Base-by-base conservation (phyloP, 148 eudicot genomes). In the Chenopodium quinoa region DNA sequence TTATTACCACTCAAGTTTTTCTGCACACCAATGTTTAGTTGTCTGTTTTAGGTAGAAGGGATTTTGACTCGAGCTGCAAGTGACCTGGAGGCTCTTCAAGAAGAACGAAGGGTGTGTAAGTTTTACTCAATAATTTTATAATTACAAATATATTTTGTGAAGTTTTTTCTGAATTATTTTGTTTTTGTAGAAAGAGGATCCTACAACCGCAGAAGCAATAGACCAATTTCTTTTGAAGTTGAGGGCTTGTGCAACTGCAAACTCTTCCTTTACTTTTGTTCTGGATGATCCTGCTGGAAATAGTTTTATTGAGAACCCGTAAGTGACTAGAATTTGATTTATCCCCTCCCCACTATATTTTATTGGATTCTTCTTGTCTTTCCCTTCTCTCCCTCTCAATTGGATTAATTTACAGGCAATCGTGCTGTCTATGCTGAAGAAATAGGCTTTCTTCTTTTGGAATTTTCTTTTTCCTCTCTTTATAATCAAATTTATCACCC, bases 231-330 rank as follows among this genome's bases (percentile, higher is more conserved):
- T 92, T 81, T 73, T 75, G 84, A 96, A 92, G 86, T 78, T 96
- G 85, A 91, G 84, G 86, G 90, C 93, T 58, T 96, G 92, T 90
- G 93, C 98, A 40, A 78, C 87, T 69, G 97, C 88, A 75, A 86
- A 84, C 25, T 92, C 93, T 66, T 78, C 94, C 56, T 96, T 92
- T 87, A 92, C 94, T 78, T 86, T 93, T 80, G 82, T 92, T 83
- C 88, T 96, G 79, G 99, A 93, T 79, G 99, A 96, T 88, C 99
- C 99, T 86, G 95, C 95, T 7, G 98, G 99, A 79, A 96, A 96
- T 82, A 96, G 99, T 85, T 96, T 91, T 81, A 89, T 93, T 77
- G 99, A 96, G 84, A 96, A 93, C 64, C 98, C 88, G 99, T 96
- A 91, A 91, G 87, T 60, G 27, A 71, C 52, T 62, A 17, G 20